Evolutionary conservation across 2,329 filamentous ascomycete species (phyloP).

Genomic region (Ophiostoma sp.): DNA sequence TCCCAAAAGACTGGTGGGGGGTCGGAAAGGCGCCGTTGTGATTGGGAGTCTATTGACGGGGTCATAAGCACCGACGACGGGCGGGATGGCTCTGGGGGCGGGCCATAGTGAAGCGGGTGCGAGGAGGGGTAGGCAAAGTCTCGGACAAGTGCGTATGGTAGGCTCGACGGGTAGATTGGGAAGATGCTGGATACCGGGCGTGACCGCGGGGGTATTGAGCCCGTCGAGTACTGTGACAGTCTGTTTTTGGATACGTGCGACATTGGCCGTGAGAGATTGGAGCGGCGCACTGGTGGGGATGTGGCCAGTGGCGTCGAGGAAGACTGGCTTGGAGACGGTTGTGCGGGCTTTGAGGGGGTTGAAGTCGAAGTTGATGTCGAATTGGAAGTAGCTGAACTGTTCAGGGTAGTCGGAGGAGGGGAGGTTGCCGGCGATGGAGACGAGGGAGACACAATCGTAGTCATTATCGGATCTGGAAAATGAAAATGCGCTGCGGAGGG

Average conservation of each 20-base stretch:
- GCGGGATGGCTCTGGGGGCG: constrained; percentile 66
- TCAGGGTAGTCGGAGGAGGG: constrained; percentile 38
- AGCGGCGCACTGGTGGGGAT: constrained; percentile 52
- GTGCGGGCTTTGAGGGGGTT: constrained; percentile 32
- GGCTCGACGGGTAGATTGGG: constrained; percentile 75
- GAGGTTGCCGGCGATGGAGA: constrained; percentile 49
- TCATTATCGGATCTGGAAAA: constrained; percentile 34
- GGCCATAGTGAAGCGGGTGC: constrained; percentile 89
- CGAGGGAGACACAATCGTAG: constrained; percentile 53
- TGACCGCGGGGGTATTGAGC: constrained; percentile 64
- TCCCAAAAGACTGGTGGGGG: constrained; percentile 68
- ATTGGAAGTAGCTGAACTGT: not conserved
- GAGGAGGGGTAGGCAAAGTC: constrained; percentile 86
- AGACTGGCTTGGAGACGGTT: constrained; percentile 47
- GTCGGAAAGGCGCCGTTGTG: constrained; percentile 69
- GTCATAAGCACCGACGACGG: constrained; percentile 78
- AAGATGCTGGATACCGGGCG: constrained; percentile 77
- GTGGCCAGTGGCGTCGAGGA: constrained; percentile 54
- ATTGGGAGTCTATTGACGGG: constrained; percentile 64
- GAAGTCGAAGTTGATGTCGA: not conserved
- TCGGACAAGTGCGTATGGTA: constrained; percentile 83
- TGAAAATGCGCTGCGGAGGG: constrained; percentile 12
- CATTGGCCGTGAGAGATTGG: constrained; percentile 59
- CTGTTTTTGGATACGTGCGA: constrained; percentile 76
- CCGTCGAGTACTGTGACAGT: constrained; percentile 75